Conservation (phyloP, 169 alveolate genomes). For the Plasmodium inui region DNA sequence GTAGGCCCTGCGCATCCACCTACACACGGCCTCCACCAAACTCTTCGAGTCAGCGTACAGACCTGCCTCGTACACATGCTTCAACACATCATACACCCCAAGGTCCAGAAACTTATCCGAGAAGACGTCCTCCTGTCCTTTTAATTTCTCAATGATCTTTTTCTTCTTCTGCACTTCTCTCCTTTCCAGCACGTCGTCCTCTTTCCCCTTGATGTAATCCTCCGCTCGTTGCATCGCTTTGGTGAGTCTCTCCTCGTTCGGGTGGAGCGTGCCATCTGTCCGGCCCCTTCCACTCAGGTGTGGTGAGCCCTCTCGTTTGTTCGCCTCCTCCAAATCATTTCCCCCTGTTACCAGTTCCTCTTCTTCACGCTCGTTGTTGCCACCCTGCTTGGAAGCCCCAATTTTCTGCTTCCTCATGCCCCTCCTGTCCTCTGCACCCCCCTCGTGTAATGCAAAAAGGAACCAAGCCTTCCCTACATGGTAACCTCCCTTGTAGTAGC, state of each 20-base stretch:
- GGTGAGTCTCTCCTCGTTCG: constrained; percentile 1
- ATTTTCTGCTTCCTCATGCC: background rate
- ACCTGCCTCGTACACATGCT: constrained; percentile 23
- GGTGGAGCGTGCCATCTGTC: background rate
- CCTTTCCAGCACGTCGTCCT: constrained; percentile 57
- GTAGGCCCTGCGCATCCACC: constrained; percentile 63
- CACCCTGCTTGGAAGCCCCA: background rate
- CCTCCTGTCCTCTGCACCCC: background rate
- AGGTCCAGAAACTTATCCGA: constrained; percentile 49
- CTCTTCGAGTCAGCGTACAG: constrained; percentile 25
- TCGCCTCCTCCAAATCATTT: background rate
- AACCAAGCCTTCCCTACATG: background rate
- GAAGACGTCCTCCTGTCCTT: constrained; percentile 45
- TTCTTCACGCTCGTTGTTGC: background rate
- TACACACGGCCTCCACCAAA: constrained; percentile 56
- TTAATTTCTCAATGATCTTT: constrained; percentile 40
- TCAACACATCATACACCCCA: constrained; percentile 50
- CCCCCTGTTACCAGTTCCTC: background rate
- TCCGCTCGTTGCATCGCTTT: constrained; percentile 51
- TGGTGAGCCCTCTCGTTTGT: background rate
- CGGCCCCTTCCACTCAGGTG: background rate
- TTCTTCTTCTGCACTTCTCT: constrained; percentile 61
- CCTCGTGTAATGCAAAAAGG: background rate
- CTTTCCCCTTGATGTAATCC: constrained; percentile 52
- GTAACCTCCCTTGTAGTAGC: background rate